Percentiles rank a stretch among this genome's conserved stretches.
These are phyloP conservation scores for Alternaria hordeiaustralica DNA, from an alignment of 2,329 filamentous ascomycete genomes.

Conservation along the genomic window DNA sequence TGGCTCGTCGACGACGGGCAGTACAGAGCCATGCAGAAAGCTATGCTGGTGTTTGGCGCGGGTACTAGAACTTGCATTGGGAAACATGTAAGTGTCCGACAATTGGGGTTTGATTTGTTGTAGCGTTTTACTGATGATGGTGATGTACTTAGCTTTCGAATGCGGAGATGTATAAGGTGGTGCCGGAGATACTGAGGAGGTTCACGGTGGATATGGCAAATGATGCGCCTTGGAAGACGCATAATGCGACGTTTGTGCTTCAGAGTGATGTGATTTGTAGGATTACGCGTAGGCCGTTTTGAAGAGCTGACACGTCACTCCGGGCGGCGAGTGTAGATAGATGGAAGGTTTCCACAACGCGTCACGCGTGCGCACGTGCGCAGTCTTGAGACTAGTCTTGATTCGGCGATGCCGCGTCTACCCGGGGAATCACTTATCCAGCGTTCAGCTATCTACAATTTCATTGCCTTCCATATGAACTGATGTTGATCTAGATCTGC, in stretches of 20 bases:
- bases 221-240: conserved; percentile 24
- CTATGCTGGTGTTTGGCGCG: not conserved
- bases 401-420: not conserved
- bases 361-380: not conserved
- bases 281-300: not conserved
- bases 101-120: not conserved
- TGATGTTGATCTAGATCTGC: not conserved
- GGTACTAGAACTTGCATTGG: not conserved
- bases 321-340: not conserved
- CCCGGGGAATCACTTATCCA: not conserved
- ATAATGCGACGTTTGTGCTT: conserved; percentile 21
- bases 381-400: not conserved
- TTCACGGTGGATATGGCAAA: conserved; percentile 27
- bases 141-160: conserved; percentile 6
- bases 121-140: conserved; percentile 16
- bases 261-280: conserved; percentile 12
- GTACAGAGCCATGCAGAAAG: not conserved
- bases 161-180: conserved; percentile 29
- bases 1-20: not conserved
- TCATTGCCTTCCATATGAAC: too few species aligned
- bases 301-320: not conserved
- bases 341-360: not conserved
- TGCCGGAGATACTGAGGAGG: conserved; percentile 25
- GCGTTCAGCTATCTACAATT: not conserved
- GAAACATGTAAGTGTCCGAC: not conserved